Base-by-base conservation (phyloP, 805 yeast genomes). In the Kodamaea lidongshanica region DNA sequence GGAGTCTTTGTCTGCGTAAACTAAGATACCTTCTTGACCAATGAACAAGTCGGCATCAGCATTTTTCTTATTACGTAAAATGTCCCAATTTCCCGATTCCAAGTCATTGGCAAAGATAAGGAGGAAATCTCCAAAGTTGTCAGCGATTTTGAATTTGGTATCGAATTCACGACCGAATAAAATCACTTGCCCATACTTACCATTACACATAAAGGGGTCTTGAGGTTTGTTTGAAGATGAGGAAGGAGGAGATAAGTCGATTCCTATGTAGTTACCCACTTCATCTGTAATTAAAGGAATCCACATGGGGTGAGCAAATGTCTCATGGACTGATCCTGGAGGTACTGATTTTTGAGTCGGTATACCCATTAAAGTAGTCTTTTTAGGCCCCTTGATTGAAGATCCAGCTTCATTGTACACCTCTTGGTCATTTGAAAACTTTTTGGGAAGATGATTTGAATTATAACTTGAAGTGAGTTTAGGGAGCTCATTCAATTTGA, bases 141-240 rank as follows among this genome's bases (percentile, higher is more conserved):
- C 74, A 13, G 96, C 94, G 30, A 92, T 65, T 24, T 81, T 87
- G 57, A 72, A 87, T 54, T 89, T 89, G 20, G 80, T 74, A 60
- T 89, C 97, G 51, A 79, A 89, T 41, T 89, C 97, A 49, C 96
- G 77, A 22, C 98, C 98, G 56, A 86, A 89, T 34, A 88, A 50
- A 37, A 89, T 89, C 13, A 92, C 81, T 60, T 89, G 98, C 18
- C 97, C 98, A 70, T 80, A 75, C 34, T 65, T 69, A 2, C 63
- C 65, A 1, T 35, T 23, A 6, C 23, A 9, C 12, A 19, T n/a
- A 17, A 21, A 27, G 4, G 31, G 25, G 11, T 19, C 23, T 7
- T 32, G 28, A 2, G 28, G 23, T 24, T 95, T 95, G 13, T 61
- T 59, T n/a, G n/a, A n/a, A n/a, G n/a, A n/a, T n/a, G n/a, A n/a